phyloP scores from a whole-genome alignment of 192 early-diverging fungal genomes.

The Radiomyces spectabilis region DNA sequence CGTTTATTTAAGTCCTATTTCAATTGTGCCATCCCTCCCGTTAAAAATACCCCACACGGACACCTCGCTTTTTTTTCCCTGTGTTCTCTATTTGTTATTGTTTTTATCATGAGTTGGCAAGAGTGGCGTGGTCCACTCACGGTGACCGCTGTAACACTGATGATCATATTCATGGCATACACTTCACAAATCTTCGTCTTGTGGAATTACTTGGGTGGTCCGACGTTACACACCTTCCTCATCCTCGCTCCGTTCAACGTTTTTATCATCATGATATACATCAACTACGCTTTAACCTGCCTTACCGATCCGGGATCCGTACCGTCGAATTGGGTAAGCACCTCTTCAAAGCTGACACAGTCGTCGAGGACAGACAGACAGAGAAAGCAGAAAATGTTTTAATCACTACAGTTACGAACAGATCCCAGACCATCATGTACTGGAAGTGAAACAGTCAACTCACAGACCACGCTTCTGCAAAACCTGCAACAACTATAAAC shows the following conservation, averaged over 20 bases:
- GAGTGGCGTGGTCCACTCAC: slow-evolving; percentile 7
- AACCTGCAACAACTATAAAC: slow-evolving; percentile 57
- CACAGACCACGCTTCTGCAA: slow-evolving; percentile 68
- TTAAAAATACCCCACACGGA: no score
- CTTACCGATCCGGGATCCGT: slow-evolving; percentile 76
- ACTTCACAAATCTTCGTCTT: slow-evolving; percentile 25
- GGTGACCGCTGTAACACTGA: slow-evolving; percentile 1
- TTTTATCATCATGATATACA: slow-evolving; percentile 64
- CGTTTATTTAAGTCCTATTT: no score
- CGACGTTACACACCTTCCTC: slow-evolving; percentile 5
- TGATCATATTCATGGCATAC: slow-evolving; percentile 12
- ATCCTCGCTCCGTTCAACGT: slow-evolving; percentile 73
- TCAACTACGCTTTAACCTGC: slow-evolving; percentile 82
- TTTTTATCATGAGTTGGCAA: slow-evolving; percentile 2
- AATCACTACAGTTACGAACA: background rate
- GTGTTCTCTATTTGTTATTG: no score
- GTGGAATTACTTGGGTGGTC: slow-evolving; percentile 16
- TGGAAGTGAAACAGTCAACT: slow-evolving; percentile 66
- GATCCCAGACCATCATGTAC: slow-evolving; percentile 19
- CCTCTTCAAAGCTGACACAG: no score
- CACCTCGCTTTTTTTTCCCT: no score
- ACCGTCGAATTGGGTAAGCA: slow-evolving; percentile 46
- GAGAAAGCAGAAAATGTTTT: no score
- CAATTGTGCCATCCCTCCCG: no score
- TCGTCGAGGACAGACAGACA: no score